Evolutionary conservation across 2,329 filamentous ascomycete genomes (phyloP), one percentile per base, ranked within the genome.

Genomic region (Cladophialophora exuberans): DNA sequence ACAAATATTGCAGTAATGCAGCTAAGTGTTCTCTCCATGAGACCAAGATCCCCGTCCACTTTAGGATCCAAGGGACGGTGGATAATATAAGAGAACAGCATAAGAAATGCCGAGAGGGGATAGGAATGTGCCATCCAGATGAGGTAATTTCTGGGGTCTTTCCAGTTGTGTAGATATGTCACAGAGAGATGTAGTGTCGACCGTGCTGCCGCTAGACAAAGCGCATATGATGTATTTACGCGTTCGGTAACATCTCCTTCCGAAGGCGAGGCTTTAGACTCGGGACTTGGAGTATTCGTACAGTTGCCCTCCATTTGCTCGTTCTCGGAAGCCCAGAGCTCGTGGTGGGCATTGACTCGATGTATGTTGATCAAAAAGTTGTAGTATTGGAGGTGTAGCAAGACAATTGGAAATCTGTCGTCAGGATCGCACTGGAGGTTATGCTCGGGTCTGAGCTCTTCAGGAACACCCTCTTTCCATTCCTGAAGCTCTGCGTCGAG

Each of bases 401-500:
- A 13, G 26, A 48, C 28, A 22, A 56, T 48, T 9, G 54, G 20
- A 25, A 47, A 52, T 11, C 42, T 15, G 22, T 11, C 35, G n/a
- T 48, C 42, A 11, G 7, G 15, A 15, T 52, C 48, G 26, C 54
- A 56, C 20, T 48, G 41, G 6, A 56, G 47, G 1, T 23, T 26
- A 44, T 56, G 35, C 22, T 56, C 54, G 6, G 54, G 54, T n/a
- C 54, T 41, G 42, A 52, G 17, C 15, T 56, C 48, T 3, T 42
- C 2, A 6, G 54, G 54, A 17, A 56, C 26, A 4, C 22, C 39
- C 18, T 56, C 54, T 31, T 52, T 56, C 54, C 54, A 56, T n/a
- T 48, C 48, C n/a, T 56, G 54, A 44, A 56, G 54, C 48, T 56
- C 54, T 23, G 48, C 42, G 28, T 56, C 54, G 10, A 56, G 42